Conservation (phyloP, 805 yeast genomes). For the Nakazawaea holstii region DNA sequence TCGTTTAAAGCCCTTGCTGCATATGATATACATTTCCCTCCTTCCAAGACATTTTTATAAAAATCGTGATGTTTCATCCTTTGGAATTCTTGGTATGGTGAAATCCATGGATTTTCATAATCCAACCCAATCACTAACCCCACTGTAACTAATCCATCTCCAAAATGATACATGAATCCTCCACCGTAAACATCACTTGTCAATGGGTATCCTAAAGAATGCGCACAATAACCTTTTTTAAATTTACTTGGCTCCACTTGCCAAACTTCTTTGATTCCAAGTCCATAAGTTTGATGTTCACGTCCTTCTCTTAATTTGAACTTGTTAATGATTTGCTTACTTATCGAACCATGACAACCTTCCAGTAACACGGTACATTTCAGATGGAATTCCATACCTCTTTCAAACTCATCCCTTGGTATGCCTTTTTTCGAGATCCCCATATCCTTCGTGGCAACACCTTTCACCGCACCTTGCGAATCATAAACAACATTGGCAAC, state of each 20-base stretch:
- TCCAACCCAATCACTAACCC: constrained; percentile 96
- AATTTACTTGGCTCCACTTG: constrained; percentile 81
- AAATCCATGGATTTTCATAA: constrained; percentile 88
- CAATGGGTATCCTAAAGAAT: constrained; percentile 87
- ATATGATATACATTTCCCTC: constrained; percentile 90
- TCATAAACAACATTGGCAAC: constrained; percentile 74
- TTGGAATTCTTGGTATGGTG: constrained; percentile 96
- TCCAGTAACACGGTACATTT: constrained; percentile 87
- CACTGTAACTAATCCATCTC: constrained; percentile 84
- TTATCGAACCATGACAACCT: constrained; percentile 96
- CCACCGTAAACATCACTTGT: constrained; percentile 80
- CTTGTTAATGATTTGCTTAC: constrained; percentile 69
- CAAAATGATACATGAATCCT: constrained; percentile 96
- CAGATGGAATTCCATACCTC: constrained; percentile 97
- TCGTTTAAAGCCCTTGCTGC: constrained; percentile 97
- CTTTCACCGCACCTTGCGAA: constrained; percentile 59
- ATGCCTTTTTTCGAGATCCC: constrained; percentile 73
- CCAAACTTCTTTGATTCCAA: constrained; percentile 98
- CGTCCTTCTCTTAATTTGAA: constrained; percentile 61
- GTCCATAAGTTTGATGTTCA: constrained; percentile 85
- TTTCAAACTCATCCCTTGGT: constrained; percentile 81
- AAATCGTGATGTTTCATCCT: constrained; percentile 88
- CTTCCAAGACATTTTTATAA: constrained; percentile 66
- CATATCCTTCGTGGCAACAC: constrained; percentile 92
- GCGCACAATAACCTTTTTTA: constrained; percentile 75